Evolutionary conservation across 495 filamentous ascomycete species (phyloP).

Genomic region (Talaromyces adpressus): DNA sequence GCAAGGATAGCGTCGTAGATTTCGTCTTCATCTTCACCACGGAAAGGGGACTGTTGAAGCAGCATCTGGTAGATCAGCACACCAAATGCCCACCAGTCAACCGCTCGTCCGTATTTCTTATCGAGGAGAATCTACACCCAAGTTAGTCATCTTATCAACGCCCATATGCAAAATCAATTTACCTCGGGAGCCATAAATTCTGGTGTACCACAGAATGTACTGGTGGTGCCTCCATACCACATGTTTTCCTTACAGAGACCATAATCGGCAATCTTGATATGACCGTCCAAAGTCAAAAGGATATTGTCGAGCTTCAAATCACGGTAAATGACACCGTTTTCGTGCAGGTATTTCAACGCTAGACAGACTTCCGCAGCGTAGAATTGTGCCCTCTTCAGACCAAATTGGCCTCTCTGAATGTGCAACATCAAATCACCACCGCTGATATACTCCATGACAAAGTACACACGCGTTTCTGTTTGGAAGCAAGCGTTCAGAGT

Average conservation of each 20-base stretch:
- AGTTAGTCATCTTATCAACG: conserved; percentile 17
- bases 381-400: conserved; percentile 95
- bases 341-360: conserved; percentile 98
- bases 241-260: conserved; percentile 99
- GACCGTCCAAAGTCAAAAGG: conserved; percentile 87
- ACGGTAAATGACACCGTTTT: conserved; percentile 98
- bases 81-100: conserved; percentile 99
- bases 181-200: conserved; percentile 99
- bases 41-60: conserved; percentile 96
- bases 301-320: conserved; percentile 99
- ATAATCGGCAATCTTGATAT: conserved; percentile 98
- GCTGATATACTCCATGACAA: conserved; percentile 99
- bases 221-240: conserved; percentile 96
- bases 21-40: conserved; percentile 98
- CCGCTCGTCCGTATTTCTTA: conserved; percentile 97
- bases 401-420: conserved; percentile 95
- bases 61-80: conserved; percentile 99
- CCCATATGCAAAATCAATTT: conserved; percentile 19
- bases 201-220: conserved; percentile 97
- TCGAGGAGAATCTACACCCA: conserved; percentile 77
- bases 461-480: conserved; percentile 97
- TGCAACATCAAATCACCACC: conserved; percentile 99
- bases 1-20: conserved; percentile 99
- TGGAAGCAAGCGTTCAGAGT: conserved; percentile 98
- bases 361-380: conserved; percentile 97